Percentiles rank a stretch among this genome's conserved stretches.
phyloP scores from a whole-genome alignment of 163 green algal species.

The Scenedesmus sp. region DNA sequence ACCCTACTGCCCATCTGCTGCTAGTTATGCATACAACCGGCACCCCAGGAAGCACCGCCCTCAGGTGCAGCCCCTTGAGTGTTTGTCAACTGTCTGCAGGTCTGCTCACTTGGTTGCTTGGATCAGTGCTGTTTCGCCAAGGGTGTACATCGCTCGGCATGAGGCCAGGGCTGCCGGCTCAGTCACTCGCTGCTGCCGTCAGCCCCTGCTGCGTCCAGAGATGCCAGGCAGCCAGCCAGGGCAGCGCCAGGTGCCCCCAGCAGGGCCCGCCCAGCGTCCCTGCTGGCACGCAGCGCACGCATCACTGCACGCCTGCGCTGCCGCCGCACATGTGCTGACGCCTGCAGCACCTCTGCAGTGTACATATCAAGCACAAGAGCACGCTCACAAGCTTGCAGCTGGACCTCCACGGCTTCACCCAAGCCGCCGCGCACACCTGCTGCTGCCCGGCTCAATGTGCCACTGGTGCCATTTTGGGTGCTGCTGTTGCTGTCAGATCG shows the following conservation, averaged over 20 bases:
- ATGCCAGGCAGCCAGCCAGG: constrained; percentile 4
- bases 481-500: background rate
- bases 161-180: background rate
- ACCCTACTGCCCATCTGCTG: too few species aligned
- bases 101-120: too few species aligned
- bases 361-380: constrained; percentile 1
- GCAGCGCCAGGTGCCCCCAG: background rate
- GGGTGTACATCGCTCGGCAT: too few species aligned
- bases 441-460: background rate
- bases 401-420: background rate
- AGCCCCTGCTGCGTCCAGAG: background rate
- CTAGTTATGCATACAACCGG: too few species aligned
- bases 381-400: background rate
- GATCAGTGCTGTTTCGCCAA: too few species aligned
- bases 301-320: constrained; percentile 30
- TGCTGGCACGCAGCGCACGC: constrained; percentile 7
- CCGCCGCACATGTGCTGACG: background rate
- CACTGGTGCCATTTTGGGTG: background rate
- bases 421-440: background rate
- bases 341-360: constrained; percentile 38
- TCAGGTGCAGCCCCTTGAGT: too few species aligned
- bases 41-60: too few species aligned
- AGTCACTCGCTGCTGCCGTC: background rate
- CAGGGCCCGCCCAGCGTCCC: background rate
- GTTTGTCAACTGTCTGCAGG: too few species aligned